Evolutionary conservation across 148 eudicot genomes (phyloP).

Genomic region (Vaccinium macrocarpon): DNA sequence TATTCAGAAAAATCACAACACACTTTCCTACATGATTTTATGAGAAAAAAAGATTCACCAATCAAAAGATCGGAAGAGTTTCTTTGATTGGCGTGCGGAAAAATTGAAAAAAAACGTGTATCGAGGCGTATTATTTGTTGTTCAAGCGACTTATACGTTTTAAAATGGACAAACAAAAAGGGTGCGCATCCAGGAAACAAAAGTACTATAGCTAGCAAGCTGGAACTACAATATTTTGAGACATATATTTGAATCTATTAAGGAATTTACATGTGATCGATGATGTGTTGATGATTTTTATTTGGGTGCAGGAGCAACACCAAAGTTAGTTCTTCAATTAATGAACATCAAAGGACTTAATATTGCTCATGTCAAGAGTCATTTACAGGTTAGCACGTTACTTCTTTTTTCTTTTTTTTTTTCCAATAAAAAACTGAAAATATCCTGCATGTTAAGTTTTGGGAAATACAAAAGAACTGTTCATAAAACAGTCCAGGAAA

Average conservation of each 20-base stretch:
- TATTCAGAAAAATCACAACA: neutral
- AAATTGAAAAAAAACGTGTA: neutral
- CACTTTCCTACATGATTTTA: neutral
- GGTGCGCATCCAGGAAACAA: neutral
- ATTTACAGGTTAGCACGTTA: conserved; percentile 57
- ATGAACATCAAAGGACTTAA: conserved; percentile 82
- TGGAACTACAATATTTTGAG: neutral
- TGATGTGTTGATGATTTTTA: neutral
- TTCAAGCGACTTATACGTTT: neutral
- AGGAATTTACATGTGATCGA: neutral
- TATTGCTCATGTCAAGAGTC: conserved; percentile 94
- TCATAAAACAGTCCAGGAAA: too few relatives aligned
- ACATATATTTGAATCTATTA: neutral
- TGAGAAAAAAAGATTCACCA: neutral
- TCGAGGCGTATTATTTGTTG: neutral
- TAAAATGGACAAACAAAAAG: neutral
- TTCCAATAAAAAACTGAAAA: neutral
- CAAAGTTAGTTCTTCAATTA: conserved; percentile 77
- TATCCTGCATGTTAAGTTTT: neutral
- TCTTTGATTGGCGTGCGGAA: neutral
- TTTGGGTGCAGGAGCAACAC: conserved; percentile 70
- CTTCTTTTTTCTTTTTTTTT: neutral
- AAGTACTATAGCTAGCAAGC: neutral
- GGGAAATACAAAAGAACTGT: too few relatives aligned
- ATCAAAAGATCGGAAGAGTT: neutral